Evolutionary conservation across 345 rosid genomes (phyloP).

Genomic region (Nasturtium officinale): DNA sequence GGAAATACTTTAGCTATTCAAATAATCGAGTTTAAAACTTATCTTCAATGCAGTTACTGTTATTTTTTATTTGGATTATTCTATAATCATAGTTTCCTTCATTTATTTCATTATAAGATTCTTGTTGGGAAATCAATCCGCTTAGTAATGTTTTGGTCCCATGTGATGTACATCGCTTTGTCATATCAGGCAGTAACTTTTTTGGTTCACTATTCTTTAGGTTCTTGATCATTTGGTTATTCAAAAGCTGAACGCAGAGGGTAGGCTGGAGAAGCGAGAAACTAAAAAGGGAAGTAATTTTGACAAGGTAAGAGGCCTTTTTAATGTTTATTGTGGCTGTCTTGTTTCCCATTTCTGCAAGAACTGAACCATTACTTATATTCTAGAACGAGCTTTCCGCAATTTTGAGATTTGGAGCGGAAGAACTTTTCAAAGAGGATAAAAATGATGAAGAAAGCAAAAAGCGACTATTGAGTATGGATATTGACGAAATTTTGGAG

Average conservation of each 20-base stretch:
- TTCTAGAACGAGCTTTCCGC: constrained; percentile 94
- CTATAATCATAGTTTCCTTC: neutral
- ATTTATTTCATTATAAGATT: constrained; percentile 7
- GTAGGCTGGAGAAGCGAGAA: constrained; percentile 98
- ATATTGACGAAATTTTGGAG: constrained; percentile 97
- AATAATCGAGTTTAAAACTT: neutral
- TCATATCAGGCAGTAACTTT: constrained; percentile 20
- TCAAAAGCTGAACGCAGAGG: constrained; percentile 99
- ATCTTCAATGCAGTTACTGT: neutral
- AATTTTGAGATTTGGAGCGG: constrained; percentile 97
- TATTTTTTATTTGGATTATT: neutral
- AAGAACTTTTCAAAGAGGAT: constrained; percentile 97
- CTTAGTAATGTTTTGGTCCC: neutral
- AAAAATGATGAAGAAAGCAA: constrained; percentile 97
- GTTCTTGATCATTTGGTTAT: constrained; percentile 99
- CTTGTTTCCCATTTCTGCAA: neutral
- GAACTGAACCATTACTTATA: constrained; percentile 3
- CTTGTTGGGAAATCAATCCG: constrained; percentile 17
- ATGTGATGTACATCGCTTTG: neutral
- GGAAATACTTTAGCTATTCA: neutral
- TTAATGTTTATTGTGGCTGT: neutral
- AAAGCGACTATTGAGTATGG: constrained; percentile 84
- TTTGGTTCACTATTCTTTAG: constrained; percentile 48
- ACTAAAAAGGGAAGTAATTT: constrained; percentile 82
- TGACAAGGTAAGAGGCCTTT: constrained; percentile 73